Conservation (phyloP, 768 basidiomycete genomes). For the Russula lepida region DNA sequence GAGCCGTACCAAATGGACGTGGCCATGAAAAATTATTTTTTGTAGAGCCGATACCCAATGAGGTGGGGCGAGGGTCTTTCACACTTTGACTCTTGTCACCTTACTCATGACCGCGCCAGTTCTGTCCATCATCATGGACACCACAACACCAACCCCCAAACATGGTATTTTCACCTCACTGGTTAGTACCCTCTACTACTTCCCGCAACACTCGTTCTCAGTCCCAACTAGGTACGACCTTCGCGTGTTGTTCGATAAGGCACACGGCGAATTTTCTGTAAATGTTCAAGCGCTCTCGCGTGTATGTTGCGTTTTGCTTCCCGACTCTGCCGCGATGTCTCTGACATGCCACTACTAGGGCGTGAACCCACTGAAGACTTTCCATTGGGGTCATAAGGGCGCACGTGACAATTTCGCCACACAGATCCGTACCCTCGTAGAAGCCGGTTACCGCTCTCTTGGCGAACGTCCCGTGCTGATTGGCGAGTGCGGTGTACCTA, state of each 20-base stretch:
- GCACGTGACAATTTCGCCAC: slow-evolving; percentile 73
- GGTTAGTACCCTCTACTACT: slow-evolving; percentile 35
- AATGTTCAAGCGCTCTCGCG: slow-evolving; percentile 90
- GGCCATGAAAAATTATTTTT: slow-evolving; percentile 56
- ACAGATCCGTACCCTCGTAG: slow-evolving; percentile 74
- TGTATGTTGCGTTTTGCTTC: slow-evolving; percentile 35
- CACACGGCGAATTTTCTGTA: slow-evolving; percentile 76
- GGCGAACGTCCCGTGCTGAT: slow-evolving; percentile 81
- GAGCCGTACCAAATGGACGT: slow-evolving; percentile 25
- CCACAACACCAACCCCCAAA: slow-evolving; percentile 49
- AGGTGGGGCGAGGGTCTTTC: slow-evolving; percentile 39
- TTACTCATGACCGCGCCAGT: slow-evolving; percentile 34
- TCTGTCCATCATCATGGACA: slow-evolving; percentile 74
- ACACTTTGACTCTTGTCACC: background rate
- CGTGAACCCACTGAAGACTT: slow-evolving; percentile 68
- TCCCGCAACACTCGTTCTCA: slow-evolving; percentile 4
- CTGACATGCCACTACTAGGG: slow-evolving; percentile 44
- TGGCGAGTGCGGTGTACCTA: slow-evolving; percentile 91
- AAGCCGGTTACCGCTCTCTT: slow-evolving; percentile 55
- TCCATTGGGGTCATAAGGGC: slow-evolving; percentile 84
- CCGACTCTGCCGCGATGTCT: background rate
- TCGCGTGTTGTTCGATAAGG: slow-evolving; percentile 76
- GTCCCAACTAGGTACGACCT: slow-evolving; percentile 71
- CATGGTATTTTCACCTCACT: slow-evolving; percentile 69
- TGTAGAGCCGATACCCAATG: slow-evolving; percentile 87